Base-by-base conservation (phyloP, 2,329 filamentous ascomycete genomes). In the Cucurbitaria berberidis region DNA sequence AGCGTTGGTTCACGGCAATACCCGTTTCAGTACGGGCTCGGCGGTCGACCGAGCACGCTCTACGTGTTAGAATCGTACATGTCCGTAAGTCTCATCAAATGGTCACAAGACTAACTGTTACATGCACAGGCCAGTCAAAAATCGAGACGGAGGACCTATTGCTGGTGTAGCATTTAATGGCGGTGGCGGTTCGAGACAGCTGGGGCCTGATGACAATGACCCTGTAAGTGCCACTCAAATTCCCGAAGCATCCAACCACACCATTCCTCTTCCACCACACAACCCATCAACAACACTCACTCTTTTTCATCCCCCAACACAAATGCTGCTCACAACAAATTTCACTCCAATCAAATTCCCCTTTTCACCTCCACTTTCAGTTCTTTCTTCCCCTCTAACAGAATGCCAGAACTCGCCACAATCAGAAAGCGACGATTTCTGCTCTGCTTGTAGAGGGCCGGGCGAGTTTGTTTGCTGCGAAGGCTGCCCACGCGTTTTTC, bases 381-480 rank as follows among this genome's bases (percentile, higher is more conserved):
- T 63, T 42, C 55, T 72, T 30, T 70, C 68, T 40, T 75, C 73
- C 21, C 67, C 71, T 60, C 76, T 81, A 68, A 81, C 71, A 53
- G 63, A 66, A 56, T 66, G 71, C 42, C 72, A 75, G 72, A 67
- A 65, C 56, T 74, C 72, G 59, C 69, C 69, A 57, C 74, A 67
- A 39, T 72, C 71, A 36, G 73, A 96, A 58, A 96, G 96, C 74
- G 91, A 95, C 74, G 93, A 98, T 74, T 89, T 89, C 70, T 99
- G 93, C 79, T 88, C 88, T 57, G 86, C 91, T 40, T 99, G 95
- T 77, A 86, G 88, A 68, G 89, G 89, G 59, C 89, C 86, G 62
- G 93, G 93, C 51, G 86, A 91, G 64, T 84, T 99, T 59, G 83
- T 98, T 61, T 97, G 93, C 77, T 99, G 95, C 76, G 95, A 98